Percentiles rank a stretch among this genome's conserved stretches.
These are phyloP conservation scores for Xerocomellus intermedius DNA, from an alignment of 768 basidiomycete genomes.

Conservation along the genomic window DNA sequence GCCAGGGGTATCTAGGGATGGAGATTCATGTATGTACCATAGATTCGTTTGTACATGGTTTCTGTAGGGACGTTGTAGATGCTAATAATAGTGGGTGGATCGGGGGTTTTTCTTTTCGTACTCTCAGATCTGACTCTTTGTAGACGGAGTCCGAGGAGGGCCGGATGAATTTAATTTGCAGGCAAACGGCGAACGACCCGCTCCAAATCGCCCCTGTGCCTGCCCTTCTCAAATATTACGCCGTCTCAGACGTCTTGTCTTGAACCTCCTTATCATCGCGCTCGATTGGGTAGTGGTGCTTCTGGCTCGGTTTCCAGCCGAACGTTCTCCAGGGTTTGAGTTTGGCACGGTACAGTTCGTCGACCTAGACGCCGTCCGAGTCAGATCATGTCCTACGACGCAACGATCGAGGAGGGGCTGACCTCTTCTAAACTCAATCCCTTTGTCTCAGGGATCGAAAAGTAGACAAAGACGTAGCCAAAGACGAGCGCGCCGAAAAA, in stretches of 20 bases:
- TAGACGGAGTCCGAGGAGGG: too few relatives aligned
- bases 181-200: too few relatives aligned
- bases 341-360: slow-evolving; percentile 66
- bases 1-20: too few relatives aligned
- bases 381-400: background rate
- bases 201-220: too few relatives aligned
- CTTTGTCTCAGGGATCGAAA: slow-evolving; percentile 82
- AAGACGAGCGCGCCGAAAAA: slow-evolving; percentile 75
- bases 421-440: slow-evolving; percentile 74
- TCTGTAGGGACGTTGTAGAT: background rate
- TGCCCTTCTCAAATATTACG: background rate
- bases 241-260: background rate
- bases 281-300: slow-evolving; percentile 25
- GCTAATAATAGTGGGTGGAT: background rate
- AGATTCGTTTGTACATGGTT: background rate
- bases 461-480: slow-evolving; percentile 72
- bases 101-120: too few relatives aligned
- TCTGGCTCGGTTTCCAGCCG: slow-evolving; percentile 50
- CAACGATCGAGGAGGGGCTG: background rate
- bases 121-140: too few relatives aligned
- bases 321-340: slow-evolving; percentile 64
- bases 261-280: background rate
- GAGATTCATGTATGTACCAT: too few relatives aligned
- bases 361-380: too few relatives aligned
- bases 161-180: too few relatives aligned